phyloP scores from a whole-genome alignment of 2,329 filamentous ascomycete genomes.

The Fusarium temperatum region DNA sequence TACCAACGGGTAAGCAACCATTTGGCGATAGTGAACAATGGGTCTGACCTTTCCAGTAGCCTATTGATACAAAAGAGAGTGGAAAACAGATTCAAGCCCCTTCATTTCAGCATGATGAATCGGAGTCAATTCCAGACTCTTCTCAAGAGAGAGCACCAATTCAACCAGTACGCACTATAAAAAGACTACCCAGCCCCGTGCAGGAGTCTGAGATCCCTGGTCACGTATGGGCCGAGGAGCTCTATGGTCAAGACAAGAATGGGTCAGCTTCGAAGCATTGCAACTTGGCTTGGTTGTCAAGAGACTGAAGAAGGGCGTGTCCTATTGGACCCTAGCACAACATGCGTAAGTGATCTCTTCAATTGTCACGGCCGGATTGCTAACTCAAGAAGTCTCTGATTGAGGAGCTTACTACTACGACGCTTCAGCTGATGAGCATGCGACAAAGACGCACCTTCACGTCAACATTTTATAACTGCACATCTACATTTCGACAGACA shows the following conservation, averaged over 20 bases:
- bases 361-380: rapidly evolving
- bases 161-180: conserved; percentile 13
- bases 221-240: conserved; percentile 2
- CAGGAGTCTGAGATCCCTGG: conserved; percentile 14
- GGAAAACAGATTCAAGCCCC: conserved; percentile 19
- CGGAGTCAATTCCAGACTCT: not conserved
- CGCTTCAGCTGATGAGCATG: conserved; percentile 22
- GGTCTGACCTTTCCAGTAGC: too few relatives aligned
- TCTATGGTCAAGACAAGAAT: conserved; percentile 1
- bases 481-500: not conserved
- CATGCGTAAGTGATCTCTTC: not conserved
- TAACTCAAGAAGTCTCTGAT: conserved; percentile 7
- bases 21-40: too few relatives aligned
- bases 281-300: conserved; percentile 1
- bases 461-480: conserved; percentile 9
- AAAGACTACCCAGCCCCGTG: conserved; percentile 15
- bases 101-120: conserved; percentile 2
- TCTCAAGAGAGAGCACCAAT: conserved; percentile 16
- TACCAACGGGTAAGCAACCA: not conserved
- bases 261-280: conserved; percentile 19
- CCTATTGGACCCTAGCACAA: not conserved
- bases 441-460: conserved; percentile 14
- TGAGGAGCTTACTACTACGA: conserved; percentile 10
- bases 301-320: conserved; percentile 6
- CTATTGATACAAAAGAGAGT: too few relatives aligned